Evolutionary conservation across 345 rosid genomes (phyloP).

Genomic region (Lepidium didymum): DNA sequence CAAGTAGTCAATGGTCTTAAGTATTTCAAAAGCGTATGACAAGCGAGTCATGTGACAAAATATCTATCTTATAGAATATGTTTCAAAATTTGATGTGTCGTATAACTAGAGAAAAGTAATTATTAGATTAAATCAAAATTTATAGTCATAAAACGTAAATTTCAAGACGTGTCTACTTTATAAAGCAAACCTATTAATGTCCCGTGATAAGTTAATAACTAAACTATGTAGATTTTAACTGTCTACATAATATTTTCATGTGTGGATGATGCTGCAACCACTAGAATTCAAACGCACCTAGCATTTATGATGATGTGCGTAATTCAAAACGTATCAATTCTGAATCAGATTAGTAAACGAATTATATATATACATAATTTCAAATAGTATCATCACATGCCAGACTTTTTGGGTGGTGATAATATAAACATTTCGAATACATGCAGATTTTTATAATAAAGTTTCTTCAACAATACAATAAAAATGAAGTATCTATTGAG

Average conservation of each 20-base stretch:
- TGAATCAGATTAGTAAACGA: neutral
- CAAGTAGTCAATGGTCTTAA: neutral
- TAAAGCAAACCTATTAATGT: too few relatives aligned
- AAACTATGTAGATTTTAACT: too few relatives aligned
- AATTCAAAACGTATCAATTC: neutral
- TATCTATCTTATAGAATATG: too few relatives aligned
- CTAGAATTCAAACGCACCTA: too few relatives aligned
- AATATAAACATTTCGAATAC: neutral
- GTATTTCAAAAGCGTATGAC: neutral
- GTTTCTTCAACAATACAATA: neutral
- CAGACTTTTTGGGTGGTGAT: constrained; percentile 1
- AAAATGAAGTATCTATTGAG: neutral
- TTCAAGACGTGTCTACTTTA: too few relatives aligned
- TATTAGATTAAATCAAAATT: too few relatives aligned
- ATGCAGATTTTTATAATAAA: neutral
- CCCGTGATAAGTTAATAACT: too few relatives aligned
- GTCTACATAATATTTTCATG: too few relatives aligned
- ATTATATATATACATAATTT: neutral
- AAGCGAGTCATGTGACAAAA: neutral
- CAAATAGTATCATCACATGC: constrained; percentile 3
- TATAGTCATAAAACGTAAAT: too few relatives aligned
- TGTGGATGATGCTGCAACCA: too few relatives aligned
- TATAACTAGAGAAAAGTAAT: too few relatives aligned
- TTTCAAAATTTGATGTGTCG: too few relatives aligned
- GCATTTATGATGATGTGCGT: neutral